Evolutionary conservation across 129 eudicot genomes (phyloP), one percentile per base, ranked within the genome.

Genomic region (Pseudognaphalium luteoalbum): DNA sequence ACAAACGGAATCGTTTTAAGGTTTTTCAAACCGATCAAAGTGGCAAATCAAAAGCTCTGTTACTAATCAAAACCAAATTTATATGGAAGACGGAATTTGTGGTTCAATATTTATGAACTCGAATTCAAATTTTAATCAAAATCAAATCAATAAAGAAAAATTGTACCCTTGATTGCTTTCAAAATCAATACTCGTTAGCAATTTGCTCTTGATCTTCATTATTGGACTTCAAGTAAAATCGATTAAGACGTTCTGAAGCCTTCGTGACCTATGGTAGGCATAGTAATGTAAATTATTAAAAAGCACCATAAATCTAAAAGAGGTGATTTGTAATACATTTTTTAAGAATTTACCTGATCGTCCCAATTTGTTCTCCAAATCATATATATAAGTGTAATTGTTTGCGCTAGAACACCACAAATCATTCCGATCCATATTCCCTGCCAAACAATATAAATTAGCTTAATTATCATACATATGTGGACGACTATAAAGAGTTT

Each of bases 401-500:
- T 78, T 75, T 88, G 90, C 6, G 70, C 30, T 30, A 83, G 19
- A 68, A 88, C 80, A 2, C 90, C 93, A 28, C 83, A 33, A 73
- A 81, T 76, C 93, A 88, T 88, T 84, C 93, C 93, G 15, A 86
- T 73, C 90, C 93, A 88, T 79, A 88, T 83, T 7, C 93, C 93
- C 93, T 88, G 6, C 11, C 44, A 37, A 37, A 37, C 44, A 8
- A 37, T 37, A 37, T 0, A 37, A 2, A 7, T 37, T 11, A 37
- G 44, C 11, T 37, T 37, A 37, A 37, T 37, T 37, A 37, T 37
- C 10, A 37, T 7, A 7, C 1, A 7, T 7, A 37, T 37, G 1
- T 37, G 2, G 44, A 37, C 11, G 11, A 37, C 44, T 37, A 37
- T 37, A 7, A 37, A 37, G 44, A 37, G 44, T 37, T 37, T 37